A percentile compares a stretch with the other conserved stretches of the same genome.
phyloP scores from a whole-genome alignment of 257 asterid species.

The Nicotiana knightiana region DNA sequence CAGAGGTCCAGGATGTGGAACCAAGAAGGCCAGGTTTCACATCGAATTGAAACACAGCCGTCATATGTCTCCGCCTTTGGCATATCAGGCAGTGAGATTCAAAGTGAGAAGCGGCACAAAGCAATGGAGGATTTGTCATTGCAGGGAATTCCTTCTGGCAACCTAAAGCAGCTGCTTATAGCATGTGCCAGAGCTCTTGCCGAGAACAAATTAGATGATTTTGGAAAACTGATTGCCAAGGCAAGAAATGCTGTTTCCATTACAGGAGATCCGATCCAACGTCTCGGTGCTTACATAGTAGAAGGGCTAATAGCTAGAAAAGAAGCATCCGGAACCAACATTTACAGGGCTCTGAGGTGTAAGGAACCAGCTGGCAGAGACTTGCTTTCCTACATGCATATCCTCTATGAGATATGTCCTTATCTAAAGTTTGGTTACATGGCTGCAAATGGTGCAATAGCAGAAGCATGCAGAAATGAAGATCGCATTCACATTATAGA shows the following conservation, averaged over 20 bases:
- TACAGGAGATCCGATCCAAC: constrained; percentile 87
- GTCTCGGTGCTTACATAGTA: constrained; percentile 85
- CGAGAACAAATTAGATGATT: constrained; percentile 42
- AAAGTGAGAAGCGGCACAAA: constrained; percentile 25
- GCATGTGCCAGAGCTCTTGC: constrained; percentile 71
- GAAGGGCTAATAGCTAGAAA: constrained; percentile 83
- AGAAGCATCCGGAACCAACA: constrained; percentile 73
- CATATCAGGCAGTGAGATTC: constrained; percentile 24
- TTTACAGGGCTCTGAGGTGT: constrained; percentile 69
- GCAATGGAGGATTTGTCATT: constrained; percentile 24
- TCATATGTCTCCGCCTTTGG: constrained; percentile 24
- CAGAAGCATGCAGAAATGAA: constrained; percentile 76
- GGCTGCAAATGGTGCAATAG: constrained; percentile 97
- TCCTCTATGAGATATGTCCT: constrained; percentile 81
- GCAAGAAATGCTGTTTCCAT: constrained; percentile 64
- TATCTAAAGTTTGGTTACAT: constrained; percentile 86
- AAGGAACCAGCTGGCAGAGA: constrained; percentile 68
- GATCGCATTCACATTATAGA: constrained; percentile 80
- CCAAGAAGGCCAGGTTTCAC: constrained; percentile 33
- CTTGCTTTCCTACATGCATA: constrained; percentile 76
- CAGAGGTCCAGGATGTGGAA: constrained; percentile 44
- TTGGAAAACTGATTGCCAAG: constrained; percentile 39
- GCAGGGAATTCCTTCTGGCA: constrained; percentile 42
- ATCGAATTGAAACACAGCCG: constrained; percentile 23
- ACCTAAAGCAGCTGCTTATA: constrained; percentile 56